A percentile compares a stretch with the other conserved stretches of the same genome.
phyloP scores from a whole-genome alignment of 805 yeast genomes.

The Debaryomyces castellii region DNA sequence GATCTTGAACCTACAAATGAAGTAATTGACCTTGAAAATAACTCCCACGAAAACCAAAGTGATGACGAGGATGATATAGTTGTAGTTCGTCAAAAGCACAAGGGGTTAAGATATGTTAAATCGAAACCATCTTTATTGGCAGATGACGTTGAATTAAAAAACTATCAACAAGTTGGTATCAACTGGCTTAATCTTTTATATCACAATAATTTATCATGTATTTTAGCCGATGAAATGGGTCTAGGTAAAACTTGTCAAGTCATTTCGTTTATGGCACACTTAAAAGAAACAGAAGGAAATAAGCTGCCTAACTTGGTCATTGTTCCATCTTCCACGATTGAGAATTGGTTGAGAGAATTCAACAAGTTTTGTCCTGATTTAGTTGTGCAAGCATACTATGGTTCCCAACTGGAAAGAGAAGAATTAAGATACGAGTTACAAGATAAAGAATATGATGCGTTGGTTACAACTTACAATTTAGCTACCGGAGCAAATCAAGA shows the following conservation, averaged over 20 bases:
- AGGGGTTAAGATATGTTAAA: constrained; percentile 48
- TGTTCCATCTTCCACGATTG: constrained; percentile 95
- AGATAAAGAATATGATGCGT: constrained; percentile 70
- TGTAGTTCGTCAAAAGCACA: constrained; percentile 19
- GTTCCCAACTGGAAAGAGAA: constrained; percentile 79
- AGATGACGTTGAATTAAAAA: constrained; percentile 66
- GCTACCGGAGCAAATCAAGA: constrained; percentile 88
- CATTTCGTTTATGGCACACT: constrained; percentile 83
- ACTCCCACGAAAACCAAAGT: constrained; percentile 13
- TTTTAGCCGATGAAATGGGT: constrained; percentile 98
- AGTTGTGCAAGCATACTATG: constrained; percentile 90
- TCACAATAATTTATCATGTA: constrained; percentile 79
- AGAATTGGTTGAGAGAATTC: constrained; percentile 96
- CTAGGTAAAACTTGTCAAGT: constrained; percentile 97
- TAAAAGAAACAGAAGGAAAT: constrained; percentile 58
- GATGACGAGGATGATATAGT: constrained; percentile 36
- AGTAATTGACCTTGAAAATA: constrained; percentile 18
- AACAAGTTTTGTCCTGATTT: constrained; percentile 81
- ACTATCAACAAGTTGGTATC: constrained; percentile 94
- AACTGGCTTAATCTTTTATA: constrained; percentile 89
- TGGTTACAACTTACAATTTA: constrained; percentile 90
- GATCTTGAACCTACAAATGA: constrained; percentile 42
- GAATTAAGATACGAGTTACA: constrained; percentile 72
- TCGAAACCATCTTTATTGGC: constrained; percentile 72
- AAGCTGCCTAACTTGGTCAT: constrained; percentile 88